Base-by-base conservation (phyloP, 371 early-diverging fungal species). In the Apophysomyces trapeziformis region DNA sequence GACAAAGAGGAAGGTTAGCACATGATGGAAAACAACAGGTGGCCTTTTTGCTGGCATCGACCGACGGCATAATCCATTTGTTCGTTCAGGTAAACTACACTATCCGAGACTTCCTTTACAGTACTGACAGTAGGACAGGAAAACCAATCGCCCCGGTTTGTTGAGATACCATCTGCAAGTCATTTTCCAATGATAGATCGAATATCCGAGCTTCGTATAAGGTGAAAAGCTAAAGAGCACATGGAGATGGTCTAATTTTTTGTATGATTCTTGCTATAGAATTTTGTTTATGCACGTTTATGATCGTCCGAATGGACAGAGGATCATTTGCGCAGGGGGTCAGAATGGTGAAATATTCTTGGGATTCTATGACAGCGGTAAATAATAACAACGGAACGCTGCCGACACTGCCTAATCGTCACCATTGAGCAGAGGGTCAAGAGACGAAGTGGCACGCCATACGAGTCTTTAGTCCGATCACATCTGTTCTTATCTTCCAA, bases 241-340 rank as follows among this genome's bases (percentile, higher is more conserved):
- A 43, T 37, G 12, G 12, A 12, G 5, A 26, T 32, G 8, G 4
- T 5, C 16, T 38, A 36, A 26, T n/a, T 56, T 43, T 37, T 37
- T 43, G n/a, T 38, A 61, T 36, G 56, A 36, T 11, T 2, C 3
- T 1, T 26, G 32, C 32, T 26, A 2, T 26, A 86, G 87, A 12
- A 78, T 89, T 44, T 64, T 86, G 45, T 85, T 77, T 47, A 69
- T 86, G 62, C 84, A 79, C 32, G 76, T 89, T 43, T 73, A 78
- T 39, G 83, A 87, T 58, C 78, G 76, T 35, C 69, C 69, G 1
- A 65, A 72, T 43, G 79, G 79, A 16, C 67, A 68, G 7, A 73
- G 77, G 38, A 78, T 87, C 12, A 75, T 87, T 7, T 88, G 86
- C 18, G 87, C 87, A 37, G 89, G 88, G 26, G 86, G 88, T 9